phyloP scores from a whole-genome alignment of 805 yeast genomes.

The Sungouiozyma intestinalis region DNA sequence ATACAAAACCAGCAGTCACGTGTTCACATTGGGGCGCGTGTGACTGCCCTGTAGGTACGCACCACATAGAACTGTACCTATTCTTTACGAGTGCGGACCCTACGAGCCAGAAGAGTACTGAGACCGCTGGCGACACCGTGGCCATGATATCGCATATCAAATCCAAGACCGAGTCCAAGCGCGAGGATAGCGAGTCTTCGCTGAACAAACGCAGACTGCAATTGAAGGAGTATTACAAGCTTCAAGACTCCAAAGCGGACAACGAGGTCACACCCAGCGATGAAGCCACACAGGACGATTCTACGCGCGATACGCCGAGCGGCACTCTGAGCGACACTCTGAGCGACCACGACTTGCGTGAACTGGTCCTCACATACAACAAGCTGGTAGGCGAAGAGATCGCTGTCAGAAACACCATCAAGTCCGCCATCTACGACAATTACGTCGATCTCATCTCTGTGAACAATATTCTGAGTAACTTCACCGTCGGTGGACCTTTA shows the following conservation, averaged over 20 bases:
- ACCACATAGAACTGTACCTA: no score
- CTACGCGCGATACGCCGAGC: no score
- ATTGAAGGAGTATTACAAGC: slow-evolving; percentile 20
- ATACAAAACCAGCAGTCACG: no score
- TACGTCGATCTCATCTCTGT: slow-evolving; percentile 64
- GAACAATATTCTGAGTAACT: slow-evolving; percentile 38
- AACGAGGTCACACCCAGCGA: background rate
- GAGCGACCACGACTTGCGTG: slow-evolving; percentile 11
- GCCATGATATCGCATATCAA: no score
- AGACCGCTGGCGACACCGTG: no score
- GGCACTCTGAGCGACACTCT: background rate
- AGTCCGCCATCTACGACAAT: slow-evolving; percentile 64
- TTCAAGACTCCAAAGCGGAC: slow-evolving; percentile 6
- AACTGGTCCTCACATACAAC: slow-evolving; percentile 21
- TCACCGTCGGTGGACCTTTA: background rate
- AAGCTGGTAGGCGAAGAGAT: slow-evolving; percentile 20
- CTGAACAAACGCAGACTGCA: slow-evolving; percentile 9
- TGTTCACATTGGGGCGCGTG: no score
- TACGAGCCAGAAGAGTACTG: no score
- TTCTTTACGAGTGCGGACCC: no score
- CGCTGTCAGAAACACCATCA: slow-evolving; percentile 36
- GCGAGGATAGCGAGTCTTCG: no score
- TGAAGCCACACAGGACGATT: no score
- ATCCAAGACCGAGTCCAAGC: no score
- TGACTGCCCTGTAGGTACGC: no score